Evolutionary conservation across 495 filamentous ascomycete species (phyloP).

Genomic region (Darksidea phi): DNA sequence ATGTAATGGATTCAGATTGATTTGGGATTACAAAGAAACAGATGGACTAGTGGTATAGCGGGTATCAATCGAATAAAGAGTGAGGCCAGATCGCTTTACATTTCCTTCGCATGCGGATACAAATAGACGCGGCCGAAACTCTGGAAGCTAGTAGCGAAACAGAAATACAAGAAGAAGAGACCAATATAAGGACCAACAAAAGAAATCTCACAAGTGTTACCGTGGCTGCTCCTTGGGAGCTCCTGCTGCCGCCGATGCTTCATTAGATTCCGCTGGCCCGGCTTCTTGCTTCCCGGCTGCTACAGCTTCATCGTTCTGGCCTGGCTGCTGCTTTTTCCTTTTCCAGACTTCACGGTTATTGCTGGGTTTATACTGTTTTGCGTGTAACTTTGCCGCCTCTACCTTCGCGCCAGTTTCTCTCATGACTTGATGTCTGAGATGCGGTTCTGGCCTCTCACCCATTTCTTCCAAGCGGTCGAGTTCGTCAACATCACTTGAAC

Average conservation of each 20-base stretch:
- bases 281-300: conserved; percentile 2
- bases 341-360: conserved; percentile 28
- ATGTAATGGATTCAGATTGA: too few relatives aligned
- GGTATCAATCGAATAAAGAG: too few relatives aligned
- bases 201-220: too few relatives aligned
- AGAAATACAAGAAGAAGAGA: too few relatives aligned
- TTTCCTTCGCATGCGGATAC: too few relatives aligned
- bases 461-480: conserved; percentile 55
- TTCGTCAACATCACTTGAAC: conserved; percentile 73
- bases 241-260: background rate
- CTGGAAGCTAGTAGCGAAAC: too few relatives aligned
- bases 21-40: too few relatives aligned
- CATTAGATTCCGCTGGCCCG: conserved; percentile 2
- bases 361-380: conserved; percentile 28
- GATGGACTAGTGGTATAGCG: too few relatives aligned
- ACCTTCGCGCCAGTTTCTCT: conserved; percentile 23
- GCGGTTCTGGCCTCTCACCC: conserved; percentile 19
- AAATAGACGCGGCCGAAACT: too few relatives aligned
- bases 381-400: conserved; percentile 22
- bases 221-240: too few relatives aligned
- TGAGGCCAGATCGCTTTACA: too few relatives aligned
- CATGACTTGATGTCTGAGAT: conserved; percentile 21
- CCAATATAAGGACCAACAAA: too few relatives aligned
- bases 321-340: conserved; percentile 16
- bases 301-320: conserved; percentile 12